Evolutionary conservation across 257 asterid genomes (phyloP), one percentile per base, ranked within the genome.

Genomic region (Lycium ferocissimum): DNA sequence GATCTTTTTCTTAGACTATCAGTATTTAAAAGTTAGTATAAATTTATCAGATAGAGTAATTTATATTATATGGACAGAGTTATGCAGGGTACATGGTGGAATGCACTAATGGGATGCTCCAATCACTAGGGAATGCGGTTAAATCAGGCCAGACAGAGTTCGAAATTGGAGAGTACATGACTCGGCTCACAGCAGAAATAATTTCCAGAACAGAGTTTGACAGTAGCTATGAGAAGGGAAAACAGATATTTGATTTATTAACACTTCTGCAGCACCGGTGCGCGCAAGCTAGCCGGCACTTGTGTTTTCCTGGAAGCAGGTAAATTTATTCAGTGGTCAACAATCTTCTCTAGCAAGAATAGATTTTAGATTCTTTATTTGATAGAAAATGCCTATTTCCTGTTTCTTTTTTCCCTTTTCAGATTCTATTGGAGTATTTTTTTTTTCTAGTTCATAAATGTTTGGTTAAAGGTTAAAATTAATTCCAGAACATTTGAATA

Each of bases 261-360:
- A 92, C 95, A 0, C 54, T 87, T 84, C 18, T 96, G 51, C 99
- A 96, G 33, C 87, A 89, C 4, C 93, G 91, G 9, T 92, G 93
- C 9, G 94, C 98, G 2, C 92, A 88, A 83, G 81, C 99, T 1
- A 91, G 90, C 85, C 90, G 95, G 26, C 94, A 94, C 85, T 84
- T 96, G 59, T 94, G 96, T 85, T 85, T 93, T 22, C 99, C 99
- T 6, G 98, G 98, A 0, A 94, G 98, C 96, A 91, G 98, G 99
- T 93, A 62, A 75, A 6, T 26, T 26, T 26, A 26, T 40, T 40
- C 6, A 40, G 45, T 0, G 45, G 6, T 40, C 72, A 65, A 10
- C 43, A 40, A 0, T 14, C 62, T 56, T 15, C 62, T 57, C 71
- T 15, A 65, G 1, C 17, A 26, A 80, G 85, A 22, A 9, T 38